These are phyloP conservation scores for Purshia tridentata DNA, from an alignment of 306 rosid genomes.

Conservation along the genomic window DNA sequence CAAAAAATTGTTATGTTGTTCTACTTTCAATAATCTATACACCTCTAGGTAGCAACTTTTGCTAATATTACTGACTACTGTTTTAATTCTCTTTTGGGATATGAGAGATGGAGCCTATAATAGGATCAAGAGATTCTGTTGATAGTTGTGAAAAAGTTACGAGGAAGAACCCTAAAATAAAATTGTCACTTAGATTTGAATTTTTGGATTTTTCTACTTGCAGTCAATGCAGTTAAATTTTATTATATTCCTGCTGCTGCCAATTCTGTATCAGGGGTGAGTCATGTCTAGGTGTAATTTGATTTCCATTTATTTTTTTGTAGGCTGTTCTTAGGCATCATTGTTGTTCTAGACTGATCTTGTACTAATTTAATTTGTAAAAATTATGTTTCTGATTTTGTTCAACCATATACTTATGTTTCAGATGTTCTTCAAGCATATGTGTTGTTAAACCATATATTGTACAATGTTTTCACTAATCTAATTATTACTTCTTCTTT, in stretches of 20 bases:
- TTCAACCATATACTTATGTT: background rate
- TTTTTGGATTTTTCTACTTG: background rate
- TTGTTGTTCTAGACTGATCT: background rate
- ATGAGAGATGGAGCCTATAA: background rate
- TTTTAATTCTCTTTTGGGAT: background rate
- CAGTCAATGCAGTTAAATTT: background rate
- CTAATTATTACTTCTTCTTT: background rate
- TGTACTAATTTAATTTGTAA: background rate
- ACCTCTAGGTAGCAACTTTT: too few relatives aligned
- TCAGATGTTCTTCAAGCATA: background rate
- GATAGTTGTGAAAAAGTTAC: too few relatives aligned
- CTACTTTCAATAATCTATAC: background rate
- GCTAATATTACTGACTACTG: too few relatives aligned
- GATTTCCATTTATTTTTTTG: background rate
- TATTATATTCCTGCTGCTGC: background rate
- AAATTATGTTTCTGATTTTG: too few relatives aligned
- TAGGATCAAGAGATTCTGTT: background rate
- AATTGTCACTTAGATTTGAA: background rate
- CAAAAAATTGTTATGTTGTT: background rate
- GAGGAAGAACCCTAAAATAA: background rate
- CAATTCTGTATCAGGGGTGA: background rate
- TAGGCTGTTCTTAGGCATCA: background rate
- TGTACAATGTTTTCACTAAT: background rate
- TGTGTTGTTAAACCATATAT: background rate
- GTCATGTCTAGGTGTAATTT: background rate